Evolutionary conservation across 768 basidiomycete genomes (phyloP), one percentile per base, ranked within the genome.

Genomic region (Hydnomerulius pinastri): DNA sequence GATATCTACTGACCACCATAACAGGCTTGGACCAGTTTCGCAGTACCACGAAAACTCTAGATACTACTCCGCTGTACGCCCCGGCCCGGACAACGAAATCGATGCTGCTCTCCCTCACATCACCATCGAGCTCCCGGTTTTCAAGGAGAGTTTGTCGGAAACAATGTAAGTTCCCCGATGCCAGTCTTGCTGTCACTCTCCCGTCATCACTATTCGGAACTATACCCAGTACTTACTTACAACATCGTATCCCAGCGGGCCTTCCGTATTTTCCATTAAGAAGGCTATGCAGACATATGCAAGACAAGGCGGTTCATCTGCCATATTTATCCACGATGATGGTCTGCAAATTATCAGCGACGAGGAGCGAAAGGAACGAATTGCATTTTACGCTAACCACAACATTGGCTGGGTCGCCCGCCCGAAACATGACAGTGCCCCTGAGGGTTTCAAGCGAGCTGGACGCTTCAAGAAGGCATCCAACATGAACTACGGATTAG

Each of bases 401-500:
- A 77, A 74, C 49, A 80, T 84, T 43, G 83, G 77, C 15, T 85
- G 77, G 72, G 78, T 83, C 36, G 79, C 83, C 24, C 74, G 83
- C 36, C 83, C 83, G 0, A 71, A 71, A 56, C 82, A 85, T 1
- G 61, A 64, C 4, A 15, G 38, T 3, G 21, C 60, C 1, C 61
- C 64, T 0, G 48, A 23, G 4, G 68, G 63, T 4, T 68, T 66
- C 44, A 72, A 67, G 17, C 69, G 73, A 27, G 66, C 86, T 0
- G 92, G 92, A 13, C 79, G 92, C 12, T 96, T 96, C 81, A 95
- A 96, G 76, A 96, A 96, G 68, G 91, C 92, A 1, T 86, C 84
- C 27, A 96, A 96, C 68, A 86, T 94, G 86, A 95, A 94, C 64
- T 92, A 87, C 60, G 90, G 82, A 3, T 66, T 79, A 17, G 71